Evolutionary conservation across 106 monocot genomes (phyloP).

Genomic region (Gastrodia elata): DNA sequence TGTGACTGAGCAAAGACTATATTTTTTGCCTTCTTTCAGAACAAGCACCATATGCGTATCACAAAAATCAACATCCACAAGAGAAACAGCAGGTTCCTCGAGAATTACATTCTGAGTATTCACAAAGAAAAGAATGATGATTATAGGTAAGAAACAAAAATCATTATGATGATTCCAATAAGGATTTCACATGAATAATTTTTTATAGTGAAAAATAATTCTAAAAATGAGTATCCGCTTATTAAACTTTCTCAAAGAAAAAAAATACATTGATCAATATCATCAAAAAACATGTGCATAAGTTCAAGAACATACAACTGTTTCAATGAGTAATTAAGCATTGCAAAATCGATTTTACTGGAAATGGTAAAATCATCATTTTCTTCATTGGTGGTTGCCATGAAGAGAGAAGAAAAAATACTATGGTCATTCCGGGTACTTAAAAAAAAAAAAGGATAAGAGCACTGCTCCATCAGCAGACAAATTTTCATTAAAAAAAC

Average conservation of each 20-base stretch:
- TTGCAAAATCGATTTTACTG: neutral
- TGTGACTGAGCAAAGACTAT: conserved; percentile 59
- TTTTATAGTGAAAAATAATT: neutral
- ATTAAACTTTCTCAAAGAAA: neutral
- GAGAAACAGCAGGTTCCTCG: conserved; percentile 51
- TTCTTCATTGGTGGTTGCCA: neutral
- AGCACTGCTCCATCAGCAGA: neutral
- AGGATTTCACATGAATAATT: neutral
- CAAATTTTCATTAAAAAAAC: neutral
- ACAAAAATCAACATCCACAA: conserved; percentile 91
- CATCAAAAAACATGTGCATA: neutral
- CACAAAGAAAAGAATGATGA: conserved; percentile 1
- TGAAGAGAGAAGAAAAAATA: neutral
- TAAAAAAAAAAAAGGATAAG: neutral
- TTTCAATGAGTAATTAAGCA: neutral
- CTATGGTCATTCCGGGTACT: neutral
- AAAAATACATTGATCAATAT: neutral
- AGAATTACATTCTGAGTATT: conserved; percentile 41
- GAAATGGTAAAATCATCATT: neutral
- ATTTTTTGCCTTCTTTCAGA: conserved; percentile 52
- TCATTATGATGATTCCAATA: neutral
- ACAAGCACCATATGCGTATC: conserved; percentile 82
- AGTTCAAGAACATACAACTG: neutral
- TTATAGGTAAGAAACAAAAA: neutral
- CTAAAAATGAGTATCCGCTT: neutral